Evolutionary conservation across 306 rosid genomes (phyloP).

Genomic region (Ochetophila trinervis): DNA sequence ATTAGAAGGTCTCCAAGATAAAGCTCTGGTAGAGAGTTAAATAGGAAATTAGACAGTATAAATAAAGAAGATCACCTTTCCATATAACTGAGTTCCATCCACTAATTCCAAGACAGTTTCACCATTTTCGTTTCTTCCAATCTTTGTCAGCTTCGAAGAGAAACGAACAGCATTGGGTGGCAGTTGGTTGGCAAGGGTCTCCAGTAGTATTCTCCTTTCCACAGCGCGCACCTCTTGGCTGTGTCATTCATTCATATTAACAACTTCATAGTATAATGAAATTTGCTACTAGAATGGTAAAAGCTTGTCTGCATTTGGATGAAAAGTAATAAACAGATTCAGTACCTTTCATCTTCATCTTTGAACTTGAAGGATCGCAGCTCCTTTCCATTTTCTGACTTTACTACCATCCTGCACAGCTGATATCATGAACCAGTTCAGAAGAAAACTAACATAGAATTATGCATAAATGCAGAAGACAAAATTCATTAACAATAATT

Average conservation of each 20-base stretch:
- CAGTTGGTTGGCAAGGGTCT: conserved; percentile 68
- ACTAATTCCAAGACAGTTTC: conserved; percentile 54
- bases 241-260: conserved; percentile 5
- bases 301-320: background rate
- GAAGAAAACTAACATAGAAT: conserved; percentile 3
- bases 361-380: conserved; percentile 77
- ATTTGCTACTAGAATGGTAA: background rate
- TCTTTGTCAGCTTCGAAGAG: conserved; percentile 61
- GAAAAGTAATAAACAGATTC: background rate
- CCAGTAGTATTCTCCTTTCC: conserved; percentile 78
- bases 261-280: background rate
- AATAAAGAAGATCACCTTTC: conserved; percentile 47
- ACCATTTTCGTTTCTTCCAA: conserved; percentile 45
- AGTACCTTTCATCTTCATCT: conserved; percentile 71
- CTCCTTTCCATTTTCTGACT: conserved; percentile 70
- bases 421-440: conserved; percentile 53
- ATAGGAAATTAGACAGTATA: background rate
- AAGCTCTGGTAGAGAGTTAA: background rate
- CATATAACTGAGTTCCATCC: conserved; percentile 62
- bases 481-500: too few species aligned
- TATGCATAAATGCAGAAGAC: too few species aligned
- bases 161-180: conserved; percentile 52
- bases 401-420: conserved; percentile 85
- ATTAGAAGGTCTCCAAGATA: too few species aligned
- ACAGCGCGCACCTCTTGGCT: conserved; percentile 95